These are phyloP conservation scores for Aaosphaeria arxii DNA, from an alignment of 2,329 filamentous ascomycete species.

Conservation along the genomic window DNA sequence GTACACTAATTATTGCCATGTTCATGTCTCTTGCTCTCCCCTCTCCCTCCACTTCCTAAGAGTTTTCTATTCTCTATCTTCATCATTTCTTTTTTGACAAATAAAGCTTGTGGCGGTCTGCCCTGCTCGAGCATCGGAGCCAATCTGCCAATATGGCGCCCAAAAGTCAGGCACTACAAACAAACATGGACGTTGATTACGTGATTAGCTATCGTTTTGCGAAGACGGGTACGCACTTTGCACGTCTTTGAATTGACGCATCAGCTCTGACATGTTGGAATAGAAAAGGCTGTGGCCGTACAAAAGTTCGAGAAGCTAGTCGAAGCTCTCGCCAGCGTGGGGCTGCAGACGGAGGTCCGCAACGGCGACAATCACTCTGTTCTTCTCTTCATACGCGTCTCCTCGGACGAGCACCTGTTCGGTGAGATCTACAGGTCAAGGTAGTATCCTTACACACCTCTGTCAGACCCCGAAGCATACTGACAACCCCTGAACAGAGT, in stretches of 20 bases:
- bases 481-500: conserved; percentile 53
- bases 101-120: neutral
- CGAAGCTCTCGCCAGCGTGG: conserved; percentile 69
- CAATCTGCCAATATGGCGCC: conserved; percentile 24
- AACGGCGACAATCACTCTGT: conserved; percentile 72
- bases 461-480: conserved; percentile 60
- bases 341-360: conserved; percentile 85
- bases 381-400: conserved; percentile 78
- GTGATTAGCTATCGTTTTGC: conserved; percentile 78
- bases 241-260: neutral
- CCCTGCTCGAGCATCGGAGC: conserved; percentile 9
- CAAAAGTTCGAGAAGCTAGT: conserved; percentile 76
- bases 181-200: conserved; percentile 77
- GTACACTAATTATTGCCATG: neutral
- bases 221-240: conserved; percentile 54
- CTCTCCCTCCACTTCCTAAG: neutral
- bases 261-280: neutral
- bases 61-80: neutral
- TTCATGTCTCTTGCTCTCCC: neutral
- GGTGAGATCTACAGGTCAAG: conserved; percentile 80
- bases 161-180: conserved; percentile 40
- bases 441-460: conserved; percentile 35
- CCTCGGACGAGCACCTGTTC: conserved; percentile 70
- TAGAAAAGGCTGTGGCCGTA: conserved; percentile 68
- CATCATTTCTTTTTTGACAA: no score